Evolutionary conservation across 2,329 filamentous ascomycete genomes (phyloP).

Genomic region (Metarhizium humberi): DNA sequence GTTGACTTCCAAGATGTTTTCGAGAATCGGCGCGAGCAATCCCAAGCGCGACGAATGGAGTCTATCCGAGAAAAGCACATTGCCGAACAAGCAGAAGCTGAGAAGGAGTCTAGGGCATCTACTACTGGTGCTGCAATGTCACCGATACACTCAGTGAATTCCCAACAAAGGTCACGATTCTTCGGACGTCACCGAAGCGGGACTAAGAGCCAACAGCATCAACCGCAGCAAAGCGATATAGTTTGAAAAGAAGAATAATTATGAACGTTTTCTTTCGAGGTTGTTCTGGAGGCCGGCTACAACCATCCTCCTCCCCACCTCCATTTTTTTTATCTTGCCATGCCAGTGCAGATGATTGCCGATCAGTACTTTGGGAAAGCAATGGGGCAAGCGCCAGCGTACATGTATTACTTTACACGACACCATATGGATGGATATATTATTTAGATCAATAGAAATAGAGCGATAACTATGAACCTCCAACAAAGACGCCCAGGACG

Average conservation of each 20-base stretch:
- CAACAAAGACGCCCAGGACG: neutral
- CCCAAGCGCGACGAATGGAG: conserved; percentile 24
- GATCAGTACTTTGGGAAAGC: neutral
- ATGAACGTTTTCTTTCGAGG: neutral
- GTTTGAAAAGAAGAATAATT: neutral
- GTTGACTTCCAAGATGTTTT: conserved; percentile 38
- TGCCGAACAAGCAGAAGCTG: conserved; percentile 17
- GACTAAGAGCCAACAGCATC: conserved; percentile 16
- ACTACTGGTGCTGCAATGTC: conserved; percentile 15
- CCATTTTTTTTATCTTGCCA: neutral
- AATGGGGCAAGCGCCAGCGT: neutral
- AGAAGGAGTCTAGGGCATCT: conserved; percentile 16
- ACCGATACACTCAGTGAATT: conserved; percentile 12
- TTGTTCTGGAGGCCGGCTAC: neutral
- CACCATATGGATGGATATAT: neutral
- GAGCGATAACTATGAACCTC: neutral
- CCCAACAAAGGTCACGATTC: conserved; percentile 19
- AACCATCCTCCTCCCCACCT: neutral
- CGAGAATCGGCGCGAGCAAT: conserved; percentile 28
- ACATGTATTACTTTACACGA: neutral
- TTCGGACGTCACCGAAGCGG: conserved; percentile 19
- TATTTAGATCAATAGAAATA: neutral
- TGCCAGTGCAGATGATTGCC: neutral
- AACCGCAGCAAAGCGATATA: neutral
- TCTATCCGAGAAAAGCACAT: conserved; percentile 29